Percentiles rank a stretch among this genome's conserved stretches.
Conservation (phyloP, 1,139 yeast genomes). For the Scheffersomyces segobiensis region DNA sequence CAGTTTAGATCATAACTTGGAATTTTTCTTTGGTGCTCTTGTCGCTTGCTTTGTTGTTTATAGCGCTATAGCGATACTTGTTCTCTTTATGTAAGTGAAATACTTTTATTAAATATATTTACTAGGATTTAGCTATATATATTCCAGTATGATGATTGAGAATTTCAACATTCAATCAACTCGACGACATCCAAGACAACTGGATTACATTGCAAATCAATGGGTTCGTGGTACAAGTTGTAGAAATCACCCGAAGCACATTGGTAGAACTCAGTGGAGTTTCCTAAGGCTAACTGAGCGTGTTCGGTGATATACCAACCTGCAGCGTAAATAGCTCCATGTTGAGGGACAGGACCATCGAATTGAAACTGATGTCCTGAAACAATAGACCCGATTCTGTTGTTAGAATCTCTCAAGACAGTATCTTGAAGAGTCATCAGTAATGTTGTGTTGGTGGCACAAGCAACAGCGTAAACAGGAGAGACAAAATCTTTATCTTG, state of each 20-base stretch:
- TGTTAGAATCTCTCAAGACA: constrained; percentile 33
- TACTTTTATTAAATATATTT: constrained; percentile 10
- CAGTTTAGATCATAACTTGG: constrained; percentile 23
- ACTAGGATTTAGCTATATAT: constrained; percentile 1
- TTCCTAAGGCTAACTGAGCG: constrained; percentile 41
- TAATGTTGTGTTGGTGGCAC: constrained; percentile 32
- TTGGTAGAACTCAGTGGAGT: constrained; percentile 36
- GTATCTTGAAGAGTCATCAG: constrained; percentile 34
- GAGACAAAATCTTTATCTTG: constrained; percentile 12
- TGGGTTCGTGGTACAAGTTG: constrained; percentile 37
- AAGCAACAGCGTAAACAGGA: constrained; percentile 36
- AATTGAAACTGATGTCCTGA: constrained; percentile 46
- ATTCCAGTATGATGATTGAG: neutral
- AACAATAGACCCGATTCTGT: constrained; percentile 45
- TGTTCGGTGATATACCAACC: constrained; percentile 44
- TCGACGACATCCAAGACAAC: constrained; percentile 39
- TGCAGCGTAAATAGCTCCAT: constrained; percentile 42
- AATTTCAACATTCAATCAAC: constrained; percentile 28
- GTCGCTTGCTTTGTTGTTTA: constrained; percentile 36
- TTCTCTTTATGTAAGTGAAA: constrained; percentile 30
- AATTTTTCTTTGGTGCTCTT: constrained; percentile 32
- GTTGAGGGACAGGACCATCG: constrained; percentile 48
- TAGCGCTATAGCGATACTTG: constrained; percentile 29
- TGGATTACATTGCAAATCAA: constrained; percentile 36
- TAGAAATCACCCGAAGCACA: constrained; percentile 47